A percentile compares a stretch with the other conserved stretches of the same genome.
Conservation (phyloP, 176 grass and related monocot genomes). For the Ensete glaucum region DNA sequence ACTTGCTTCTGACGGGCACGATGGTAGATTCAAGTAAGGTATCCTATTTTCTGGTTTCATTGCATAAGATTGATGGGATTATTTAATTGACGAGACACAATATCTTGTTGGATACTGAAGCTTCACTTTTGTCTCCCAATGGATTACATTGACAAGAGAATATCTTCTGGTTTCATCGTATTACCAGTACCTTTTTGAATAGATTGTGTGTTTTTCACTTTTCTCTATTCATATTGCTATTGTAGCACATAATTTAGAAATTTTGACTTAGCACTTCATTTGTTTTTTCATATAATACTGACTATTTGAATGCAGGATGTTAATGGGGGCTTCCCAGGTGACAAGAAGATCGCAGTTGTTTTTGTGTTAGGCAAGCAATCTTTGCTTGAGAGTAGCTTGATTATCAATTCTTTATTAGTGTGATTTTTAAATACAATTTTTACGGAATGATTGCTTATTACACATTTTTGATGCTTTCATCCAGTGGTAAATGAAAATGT, state of each 20-base stretch:
- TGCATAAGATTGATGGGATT: neutral
- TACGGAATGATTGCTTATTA: neutral
- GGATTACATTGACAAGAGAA: no score
- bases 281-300: neutral
- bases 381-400: neutral
- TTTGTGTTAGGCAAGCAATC: constrained; percentile 12
- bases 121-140: neutral
- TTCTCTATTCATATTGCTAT: neutral
- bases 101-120: neutral
- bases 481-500: neutral
- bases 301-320: constrained; percentile 4
- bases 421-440: neutral
- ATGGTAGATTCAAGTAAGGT: neutral
- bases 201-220: neutral
- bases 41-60: neutral
- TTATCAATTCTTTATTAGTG: neutral
- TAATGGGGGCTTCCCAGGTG: neutral
- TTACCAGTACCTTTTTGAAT: neutral
- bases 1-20: neutral
- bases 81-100: neutral
- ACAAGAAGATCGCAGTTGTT: constrained; percentile 14
- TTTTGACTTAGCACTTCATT: no score
- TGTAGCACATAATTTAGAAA: neutral
- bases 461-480: neutral
- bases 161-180: no score